Base-by-base conservation (phyloP, 371 early-diverging fungal genomes). In the Mortierella sp. region DNA sequence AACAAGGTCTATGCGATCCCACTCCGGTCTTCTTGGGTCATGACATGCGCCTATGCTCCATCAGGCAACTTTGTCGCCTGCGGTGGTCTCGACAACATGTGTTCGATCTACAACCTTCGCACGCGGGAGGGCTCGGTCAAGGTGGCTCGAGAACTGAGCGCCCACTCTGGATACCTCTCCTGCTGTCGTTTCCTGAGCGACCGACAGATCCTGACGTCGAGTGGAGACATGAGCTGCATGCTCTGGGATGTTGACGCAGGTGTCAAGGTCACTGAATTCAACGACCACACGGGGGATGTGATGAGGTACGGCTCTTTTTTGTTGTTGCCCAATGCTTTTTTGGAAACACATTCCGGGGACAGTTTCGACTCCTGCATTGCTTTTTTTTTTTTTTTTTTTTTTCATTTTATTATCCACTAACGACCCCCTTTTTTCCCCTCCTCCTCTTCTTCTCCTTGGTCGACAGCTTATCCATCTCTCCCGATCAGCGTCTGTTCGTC, bases 221-320 rank as follows among this genome's bases (percentile, higher is more conserved):
- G 95, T 23, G 98, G 98, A 30, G 98, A 98, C 83, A 98, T 96
- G 93, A 92, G 95, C 55, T 97, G 97, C 84, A 93, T 97, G 88
- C 86, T 98, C 15, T 98, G 98, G 98, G 98, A 98, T 83, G 93
- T 98, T 66, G 97, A 96, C 79, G 95, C 96, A 1, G 95, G 95
- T 48, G 91, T 94, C 72, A 97, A 96, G 83, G 88, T 93, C 15
- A 84, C 91, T 66, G 97, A 96, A 79, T 98, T 98, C 76, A 89
- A 86, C 50, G 98, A 97, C 82, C 98, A 98, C 81, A 95, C 96
- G 15, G 98, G 97, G 26, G 98, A 98, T 80, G 98, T 98, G 51
- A 98, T 98, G 98, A 93, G 89, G 87, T 88, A 81, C 60, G 37
- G n/a, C 4, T 1, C 18, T 14, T 12, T 26, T 5, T 2, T 14